A percentile compares a stretch with the other conserved stretches of the same genome.
Conservation (phyloP, 176 grass and related monocot genomes). For the Panicum miliaceum region DNA sequence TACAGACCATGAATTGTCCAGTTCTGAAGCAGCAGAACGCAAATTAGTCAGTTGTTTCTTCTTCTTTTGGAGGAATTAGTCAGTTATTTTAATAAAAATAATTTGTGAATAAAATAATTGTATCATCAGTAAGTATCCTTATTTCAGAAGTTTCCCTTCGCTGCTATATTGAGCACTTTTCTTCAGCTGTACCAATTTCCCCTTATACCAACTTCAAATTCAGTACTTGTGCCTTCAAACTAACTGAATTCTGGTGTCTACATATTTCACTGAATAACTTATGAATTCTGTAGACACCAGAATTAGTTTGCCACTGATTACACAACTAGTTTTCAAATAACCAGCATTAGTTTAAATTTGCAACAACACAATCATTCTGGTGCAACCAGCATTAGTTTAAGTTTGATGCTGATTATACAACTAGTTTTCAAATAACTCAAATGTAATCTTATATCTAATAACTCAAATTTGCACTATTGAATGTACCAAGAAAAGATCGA, state of each 20-base stretch:
- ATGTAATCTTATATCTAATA: no score
- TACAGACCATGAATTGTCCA: constrained; percentile 98
- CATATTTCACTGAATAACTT: no score
- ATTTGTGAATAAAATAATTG: constrained; percentile 11
- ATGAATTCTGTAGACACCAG: constrained; percentile 1
- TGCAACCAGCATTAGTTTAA: constrained; percentile 14
- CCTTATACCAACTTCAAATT: constrained; percentile 21
- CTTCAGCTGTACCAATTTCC: constrained; percentile 5
- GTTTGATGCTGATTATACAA: background rate
- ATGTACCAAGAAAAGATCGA: constrained; percentile 21
- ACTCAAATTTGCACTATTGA: no score
- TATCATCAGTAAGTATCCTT: constrained; percentile 21
- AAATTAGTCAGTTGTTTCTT: constrained; percentile 12
- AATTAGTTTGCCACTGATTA: constrained; percentile 24
- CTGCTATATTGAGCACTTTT: constrained; percentile 7
- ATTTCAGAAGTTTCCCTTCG: constrained; percentile 17
- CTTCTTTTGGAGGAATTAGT: constrained; percentile 8
- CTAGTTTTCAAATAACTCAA: constrained; percentile 14
- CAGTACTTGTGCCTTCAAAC: constrained; percentile 22
- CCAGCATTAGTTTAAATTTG: no score
- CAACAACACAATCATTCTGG: background rate
- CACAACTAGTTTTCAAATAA: background rate
- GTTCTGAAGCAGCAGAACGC: constrained; percentile 64
- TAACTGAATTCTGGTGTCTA: background rate
- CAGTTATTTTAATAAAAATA: constrained; percentile 2